Conservation (phyloP, 208 protist genomes). For the Leishmania arabica region DNA sequence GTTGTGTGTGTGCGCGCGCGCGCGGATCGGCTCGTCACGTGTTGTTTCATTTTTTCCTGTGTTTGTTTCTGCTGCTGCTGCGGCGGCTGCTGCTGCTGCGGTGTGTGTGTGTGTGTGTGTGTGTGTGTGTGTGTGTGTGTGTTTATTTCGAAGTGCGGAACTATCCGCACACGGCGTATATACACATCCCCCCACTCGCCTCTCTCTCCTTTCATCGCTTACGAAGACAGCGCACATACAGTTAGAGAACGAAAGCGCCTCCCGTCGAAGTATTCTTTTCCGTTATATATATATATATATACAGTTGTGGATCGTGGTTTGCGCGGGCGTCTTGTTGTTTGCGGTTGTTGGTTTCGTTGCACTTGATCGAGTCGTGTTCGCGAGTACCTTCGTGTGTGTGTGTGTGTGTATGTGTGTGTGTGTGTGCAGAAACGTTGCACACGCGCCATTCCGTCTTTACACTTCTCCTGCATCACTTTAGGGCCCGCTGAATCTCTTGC, state of each 20-base stretch:
- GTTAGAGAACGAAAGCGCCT: not conserved
- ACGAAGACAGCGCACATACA: not conserved
- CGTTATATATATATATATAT: not conserved
- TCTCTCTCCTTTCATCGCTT: no score
- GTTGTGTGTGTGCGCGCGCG: no score
- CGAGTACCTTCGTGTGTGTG: not conserved
- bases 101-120: no score
- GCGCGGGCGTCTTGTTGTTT: not conserved
- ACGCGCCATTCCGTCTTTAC: not conserved
- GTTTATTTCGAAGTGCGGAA: no score
- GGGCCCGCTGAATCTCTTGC: no score
- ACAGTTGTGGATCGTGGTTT: not conserved
- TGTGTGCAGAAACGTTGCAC: not conserved
- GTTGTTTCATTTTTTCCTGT: no score
- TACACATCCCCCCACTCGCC: no score
- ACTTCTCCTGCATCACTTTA: not conserved
- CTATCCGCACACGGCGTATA: not conserved
- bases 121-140: no score
- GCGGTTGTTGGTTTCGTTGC: not conserved
- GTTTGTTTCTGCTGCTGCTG: no score
- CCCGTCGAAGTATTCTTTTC: not conserved
- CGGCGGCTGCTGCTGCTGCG: no score
- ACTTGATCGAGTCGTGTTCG: slow-evolving; percentile 19
- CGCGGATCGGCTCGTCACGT: no score
- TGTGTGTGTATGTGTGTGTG: no score